Evolutionary conservation across 768 basidiomycete species (phyloP).

Genomic region (Neoboletus magnificus): DNA sequence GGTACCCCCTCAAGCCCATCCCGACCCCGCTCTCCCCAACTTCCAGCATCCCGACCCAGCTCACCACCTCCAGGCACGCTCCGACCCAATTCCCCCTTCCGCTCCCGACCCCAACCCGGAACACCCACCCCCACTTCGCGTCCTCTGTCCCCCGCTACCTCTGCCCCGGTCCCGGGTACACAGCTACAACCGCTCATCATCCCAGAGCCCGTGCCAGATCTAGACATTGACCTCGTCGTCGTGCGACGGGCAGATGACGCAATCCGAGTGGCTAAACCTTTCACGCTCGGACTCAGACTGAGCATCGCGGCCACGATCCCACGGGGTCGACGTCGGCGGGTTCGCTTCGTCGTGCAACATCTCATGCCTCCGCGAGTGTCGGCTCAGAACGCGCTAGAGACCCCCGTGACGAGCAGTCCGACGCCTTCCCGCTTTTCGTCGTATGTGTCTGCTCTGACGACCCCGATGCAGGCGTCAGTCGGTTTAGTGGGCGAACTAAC

Average conservation of each 20-base stretch:
- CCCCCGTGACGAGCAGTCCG: neutral
- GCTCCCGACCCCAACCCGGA: slow-evolving; percentile 30
- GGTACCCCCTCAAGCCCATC: slow-evolving; percentile 38
- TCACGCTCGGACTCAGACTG: slow-evolving; percentile 53
- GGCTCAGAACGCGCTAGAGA: slow-evolving; percentile 10
- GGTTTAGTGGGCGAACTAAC: slow-evolving; percentile 3
- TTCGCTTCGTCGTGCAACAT: slow-evolving; percentile 65
- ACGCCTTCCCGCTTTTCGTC: slow-evolving; percentile 8
- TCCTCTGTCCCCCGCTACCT: slow-evolving; percentile 33
- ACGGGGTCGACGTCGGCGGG: slow-evolving; percentile 34
- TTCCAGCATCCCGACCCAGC: slow-evolving; percentile 47
- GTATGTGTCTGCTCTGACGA: slow-evolving; percentile 4
- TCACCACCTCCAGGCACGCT: slow-evolving; percentile 52
- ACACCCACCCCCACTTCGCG: slow-evolving; percentile 23
- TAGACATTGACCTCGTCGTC: slow-evolving; percentile 59
- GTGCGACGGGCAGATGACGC: slow-evolving; percentile 43
- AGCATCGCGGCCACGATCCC: slow-evolving; percentile 47
- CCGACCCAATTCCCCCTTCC: slow-evolving; percentile 43
- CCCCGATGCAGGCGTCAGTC: slow-evolving; percentile 1
- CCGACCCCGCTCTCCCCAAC: slow-evolving; percentile 59
- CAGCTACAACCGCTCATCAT: slow-evolving; percentile 21
- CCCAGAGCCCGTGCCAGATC: slow-evolving; percentile 31
- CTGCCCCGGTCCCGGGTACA: slow-evolving; percentile 18
- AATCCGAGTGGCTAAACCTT: slow-evolving; percentile 54
- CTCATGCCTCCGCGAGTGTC: slow-evolving; percentile 42